A percentile compares a stretch with the other conserved stretches of the same genome.
Evolutionary conservation across 2,329 filamentous ascomycete species (phyloP).

Genomic region (Trichoderma aggressivum): DNA sequence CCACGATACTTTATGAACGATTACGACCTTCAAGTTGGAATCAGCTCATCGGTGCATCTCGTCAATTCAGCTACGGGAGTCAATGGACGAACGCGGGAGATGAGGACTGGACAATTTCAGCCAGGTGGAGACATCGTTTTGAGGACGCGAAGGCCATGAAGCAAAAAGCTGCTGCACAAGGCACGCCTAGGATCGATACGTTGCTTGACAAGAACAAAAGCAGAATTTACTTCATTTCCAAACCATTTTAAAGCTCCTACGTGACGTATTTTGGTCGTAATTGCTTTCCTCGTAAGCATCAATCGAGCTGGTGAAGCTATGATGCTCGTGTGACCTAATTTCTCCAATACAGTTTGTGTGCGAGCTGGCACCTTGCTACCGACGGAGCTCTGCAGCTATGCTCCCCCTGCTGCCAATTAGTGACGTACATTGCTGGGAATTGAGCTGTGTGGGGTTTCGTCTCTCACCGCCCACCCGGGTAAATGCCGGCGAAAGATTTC

Average conservation of each 20-base stretch:
- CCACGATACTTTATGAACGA: background rate
- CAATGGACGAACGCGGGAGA: constrained; percentile 32
- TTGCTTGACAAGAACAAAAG: constrained; percentile 28
- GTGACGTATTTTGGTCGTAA: background rate
- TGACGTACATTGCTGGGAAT: constrained; percentile 13
- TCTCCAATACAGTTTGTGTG: constrained; percentile 8
- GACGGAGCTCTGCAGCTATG: constrained; percentile 18
- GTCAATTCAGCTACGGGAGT: constrained; percentile 21
- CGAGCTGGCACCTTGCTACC: background rate
- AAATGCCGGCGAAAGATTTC: constrained; percentile 27
- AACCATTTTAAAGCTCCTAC: background rate
- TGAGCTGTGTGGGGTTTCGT: background rate
- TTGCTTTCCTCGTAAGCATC: background rate
- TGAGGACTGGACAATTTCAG: constrained; percentile 32
- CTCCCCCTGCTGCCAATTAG: background rate
- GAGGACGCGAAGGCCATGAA: constrained; percentile 27
- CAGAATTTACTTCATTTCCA: constrained; percentile 26
- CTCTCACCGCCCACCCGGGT: constrained; percentile 27
- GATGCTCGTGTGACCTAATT: constrained; percentile 6
- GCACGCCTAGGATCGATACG: constrained; percentile 26
- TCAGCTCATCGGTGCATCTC: constrained; percentile 12
- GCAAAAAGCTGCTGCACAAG: constrained; percentile 28
- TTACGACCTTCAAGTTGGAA: background rate
- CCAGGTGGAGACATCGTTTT: constrained; percentile 32
- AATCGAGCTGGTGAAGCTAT: background rate